phyloP scores from a whole-genome alignment of 495 filamentous ascomycete genomes.

The Jackrogersella multiformis region DNA sequence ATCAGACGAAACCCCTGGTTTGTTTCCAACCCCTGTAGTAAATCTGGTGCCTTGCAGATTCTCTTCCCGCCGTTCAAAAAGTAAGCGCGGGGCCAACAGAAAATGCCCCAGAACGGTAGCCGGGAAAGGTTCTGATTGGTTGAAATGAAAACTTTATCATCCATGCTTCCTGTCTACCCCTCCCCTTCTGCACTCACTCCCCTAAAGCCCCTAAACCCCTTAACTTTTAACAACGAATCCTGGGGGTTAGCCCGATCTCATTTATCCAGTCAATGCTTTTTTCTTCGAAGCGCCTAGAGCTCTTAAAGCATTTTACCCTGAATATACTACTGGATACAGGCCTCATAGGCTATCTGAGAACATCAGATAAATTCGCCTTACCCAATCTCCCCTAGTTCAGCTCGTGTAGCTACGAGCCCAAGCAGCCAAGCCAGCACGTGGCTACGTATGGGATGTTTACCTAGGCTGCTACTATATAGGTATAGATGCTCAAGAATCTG shows the following conservation, averaged over 20 bases:
- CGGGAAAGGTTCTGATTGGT: constrained; percentile 31
- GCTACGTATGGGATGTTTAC: not conserved
- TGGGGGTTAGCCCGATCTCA: constrained; percentile 32
- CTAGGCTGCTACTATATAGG: not conserved
- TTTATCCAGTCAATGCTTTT: constrained; percentile 13
- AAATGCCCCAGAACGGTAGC: constrained; percentile 28
- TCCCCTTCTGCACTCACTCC: constrained; percentile 11
- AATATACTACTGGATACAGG: no score
- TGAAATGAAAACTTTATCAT: not conserved
- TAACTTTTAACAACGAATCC: constrained; percentile 8
- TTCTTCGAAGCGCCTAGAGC: constrained; percentile 23
- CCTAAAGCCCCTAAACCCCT: constrained; percentile 8
- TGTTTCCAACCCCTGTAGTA: constrained; percentile 48
- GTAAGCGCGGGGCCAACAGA: constrained; percentile 37
- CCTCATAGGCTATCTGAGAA: no score
- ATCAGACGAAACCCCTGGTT: constrained; percentile 38
- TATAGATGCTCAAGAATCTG: not conserved
- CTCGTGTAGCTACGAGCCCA: not conserved
- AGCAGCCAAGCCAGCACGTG: not conserved
- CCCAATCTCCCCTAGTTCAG: not conserved
- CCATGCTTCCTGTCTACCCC: not conserved
- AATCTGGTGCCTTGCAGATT: constrained; percentile 54
- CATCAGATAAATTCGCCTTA: constrained; percentile 27
- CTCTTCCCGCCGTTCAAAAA: constrained; percentile 23
- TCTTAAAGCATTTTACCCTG: not conserved